Percentiles rank a stretch among this genome's conserved stretches.
Evolutionary conservation across 2,329 filamentous ascomycete species (phyloP).

Genomic region (Sporothrix brunneoviolacea): DNA sequence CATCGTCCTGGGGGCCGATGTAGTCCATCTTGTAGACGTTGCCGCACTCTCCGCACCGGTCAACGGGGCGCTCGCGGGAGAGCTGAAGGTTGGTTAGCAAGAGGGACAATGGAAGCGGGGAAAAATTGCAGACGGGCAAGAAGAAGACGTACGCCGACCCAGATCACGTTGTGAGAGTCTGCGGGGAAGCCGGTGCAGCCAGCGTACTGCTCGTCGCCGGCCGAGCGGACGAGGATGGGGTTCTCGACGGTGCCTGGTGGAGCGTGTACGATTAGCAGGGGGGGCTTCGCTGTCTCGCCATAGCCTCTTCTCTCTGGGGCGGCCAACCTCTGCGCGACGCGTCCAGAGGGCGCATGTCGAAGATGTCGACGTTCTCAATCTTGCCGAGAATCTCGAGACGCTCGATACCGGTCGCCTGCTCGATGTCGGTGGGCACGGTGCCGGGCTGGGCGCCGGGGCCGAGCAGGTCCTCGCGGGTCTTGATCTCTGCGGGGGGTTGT

Average conservation of each 20-base stretch:
- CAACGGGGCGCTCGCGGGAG: slow-evolving; percentile 80
- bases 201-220: slow-evolving; percentile 91
- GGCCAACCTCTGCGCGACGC: slow-evolving; percentile 70
- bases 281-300: too few relatives aligned
- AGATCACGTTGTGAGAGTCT: slow-evolving; percentile 85
- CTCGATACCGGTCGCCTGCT: slow-evolving; percentile 95
- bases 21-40: slow-evolving; percentile 98
- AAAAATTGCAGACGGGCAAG: too few relatives aligned
- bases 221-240: slow-evolving; percentile 85
- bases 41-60: slow-evolving; percentile 95
- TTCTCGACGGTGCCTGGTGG: slow-evolving; percentile 64
- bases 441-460: slow-evolving; percentile 75
- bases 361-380: slow-evolving; percentile 97
- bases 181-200: slow-evolving; percentile 93
- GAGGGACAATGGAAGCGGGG: not conserved
- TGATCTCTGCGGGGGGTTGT: slow-evolving; percentile 66
- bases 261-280: slow-evolving; percentile 45
- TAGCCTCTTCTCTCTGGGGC: not conserved
- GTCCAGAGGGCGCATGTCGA: slow-evolving; percentile 97
- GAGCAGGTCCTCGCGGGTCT: slow-evolving; percentile 72
- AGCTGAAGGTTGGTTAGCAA: slow-evolving; percentile 46
- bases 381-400: slow-evolving; percentile 98
- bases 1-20: slow-evolving; percentile 72
- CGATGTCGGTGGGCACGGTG: slow-evolving; percentile 85
- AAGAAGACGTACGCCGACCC: slow-evolving; percentile 74